Evolutionary conservation across 108 stramenopile genomes (phyloP).

Genomic region (Tribonema minus): DNA sequence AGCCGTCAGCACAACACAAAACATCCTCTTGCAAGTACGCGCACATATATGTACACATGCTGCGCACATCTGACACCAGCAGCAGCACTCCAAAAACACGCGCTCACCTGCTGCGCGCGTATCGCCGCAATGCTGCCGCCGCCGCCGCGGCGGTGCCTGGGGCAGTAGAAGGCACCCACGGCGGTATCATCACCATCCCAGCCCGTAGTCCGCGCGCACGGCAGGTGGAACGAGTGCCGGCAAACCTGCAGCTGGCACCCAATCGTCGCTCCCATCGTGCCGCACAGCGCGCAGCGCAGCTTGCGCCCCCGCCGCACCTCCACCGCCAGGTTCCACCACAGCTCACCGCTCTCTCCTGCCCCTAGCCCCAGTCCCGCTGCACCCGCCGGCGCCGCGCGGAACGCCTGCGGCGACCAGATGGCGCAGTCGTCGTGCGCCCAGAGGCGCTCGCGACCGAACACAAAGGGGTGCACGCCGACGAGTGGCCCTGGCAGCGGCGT

Average conservation of each 20-base stretch:
- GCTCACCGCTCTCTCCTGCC: background rate
- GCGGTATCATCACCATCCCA: slow-evolving; percentile 35
- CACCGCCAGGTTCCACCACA: background rate
- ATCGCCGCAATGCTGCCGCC: no score
- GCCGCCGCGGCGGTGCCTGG: background rate
- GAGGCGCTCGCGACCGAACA: slow-evolving; percentile 2
- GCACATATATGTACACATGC: no score
- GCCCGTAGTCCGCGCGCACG: slow-evolving; percentile 35
- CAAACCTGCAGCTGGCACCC: slow-evolving; percentile 32
- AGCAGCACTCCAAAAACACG: no score
- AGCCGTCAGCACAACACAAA: no score
- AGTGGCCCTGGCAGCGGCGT: slow-evolving; percentile 22
- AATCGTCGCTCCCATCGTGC: slow-evolving; percentile 27
- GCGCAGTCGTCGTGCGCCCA: slow-evolving; percentile 44
- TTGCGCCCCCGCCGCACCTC: slow-evolving; percentile 29
- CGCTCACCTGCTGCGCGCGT: no score
- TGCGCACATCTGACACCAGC: no score
- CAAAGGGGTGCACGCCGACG: slow-evolving; percentile 27
- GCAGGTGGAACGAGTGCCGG: slow-evolving; percentile 29
- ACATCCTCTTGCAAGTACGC: no score
- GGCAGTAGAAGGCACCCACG: slow-evolving; percentile 24
- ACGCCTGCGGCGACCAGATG: slow-evolving; percentile 22
- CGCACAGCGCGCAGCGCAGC: slow-evolving; percentile 25
- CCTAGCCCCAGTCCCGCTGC: background rate
- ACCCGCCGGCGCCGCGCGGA: slow-evolving; percentile 8